Evolutionary conservation across 2,329 filamentous ascomycete genomes (phyloP), one percentile per base, ranked within the genome.

Genomic region (Tolypocladium ovalisporum): DNA sequence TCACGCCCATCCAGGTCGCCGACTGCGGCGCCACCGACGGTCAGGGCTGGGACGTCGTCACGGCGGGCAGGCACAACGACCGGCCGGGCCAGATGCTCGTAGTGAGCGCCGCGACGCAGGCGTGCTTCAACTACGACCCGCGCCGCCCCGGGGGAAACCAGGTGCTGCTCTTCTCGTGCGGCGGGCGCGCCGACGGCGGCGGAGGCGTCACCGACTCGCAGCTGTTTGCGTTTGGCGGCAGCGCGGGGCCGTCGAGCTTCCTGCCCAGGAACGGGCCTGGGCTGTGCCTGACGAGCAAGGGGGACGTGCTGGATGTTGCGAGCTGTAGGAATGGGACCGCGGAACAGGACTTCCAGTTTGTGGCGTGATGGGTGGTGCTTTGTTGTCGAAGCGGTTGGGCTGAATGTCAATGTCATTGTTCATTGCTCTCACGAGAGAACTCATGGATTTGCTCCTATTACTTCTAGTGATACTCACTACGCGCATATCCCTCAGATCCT

Each of bases 91-190:
- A 75, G 6, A 75, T 77, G 63, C 71, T 83, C 53, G 63, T 84
- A 40, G 81, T 83, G 49, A 84, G 76, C 71, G 79, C 78, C 4
- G 67, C 81, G 62, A 84, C 81, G 1, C 76, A 82, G 65, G 81
- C 80, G 49, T 84, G 81, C 64, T 70, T 82, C 63, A 84, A 82
- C 70, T 81, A 82, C 59, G 81, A 85, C 62, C 44, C 44, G 27
- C 44, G 44, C 15, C 24, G 44, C 27, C 44, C 44, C 12, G 15
- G 24, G 6, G 44, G 44, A 2, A 77, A 79, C 63, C 79, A 81
- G 61, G 79, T 82, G 17, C 63, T 78, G 37, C 71, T 84, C 29
- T 84, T 84, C 63, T 81, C 81, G 13, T 85, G 81, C 60, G 81
- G 81, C 54, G 81, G 81, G 19, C 73, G 80, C 42, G 80, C 80